phyloP scores from a whole-genome alignment of 2,329 filamentous ascomycete species.

The Xylaria hypoxylon region DNA sequence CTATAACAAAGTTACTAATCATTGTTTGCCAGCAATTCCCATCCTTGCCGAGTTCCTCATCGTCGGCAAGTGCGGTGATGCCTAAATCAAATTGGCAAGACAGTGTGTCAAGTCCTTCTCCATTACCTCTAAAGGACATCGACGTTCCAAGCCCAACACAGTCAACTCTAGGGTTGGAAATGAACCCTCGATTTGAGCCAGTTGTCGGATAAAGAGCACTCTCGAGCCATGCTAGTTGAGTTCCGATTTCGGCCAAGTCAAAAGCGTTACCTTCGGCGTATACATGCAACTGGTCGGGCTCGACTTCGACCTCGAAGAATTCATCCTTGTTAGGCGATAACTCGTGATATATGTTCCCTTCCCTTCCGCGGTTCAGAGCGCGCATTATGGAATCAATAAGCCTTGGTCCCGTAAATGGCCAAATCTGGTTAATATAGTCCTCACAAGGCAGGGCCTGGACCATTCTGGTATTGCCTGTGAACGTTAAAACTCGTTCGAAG shows the following conservation, averaged over 20 bases:
- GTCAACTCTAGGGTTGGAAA: not conserved
- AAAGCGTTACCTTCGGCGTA: not conserved
- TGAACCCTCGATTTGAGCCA: not conserved
- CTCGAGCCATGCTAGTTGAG: not conserved
- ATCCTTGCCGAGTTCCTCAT: not conserved
- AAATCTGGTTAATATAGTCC: not conserved
- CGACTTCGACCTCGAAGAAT: not conserved
- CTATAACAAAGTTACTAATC: not conserved
- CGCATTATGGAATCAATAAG: not conserved
- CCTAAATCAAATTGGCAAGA: not conserved
- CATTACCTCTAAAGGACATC: too few species aligned
- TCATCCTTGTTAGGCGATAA: too few species aligned
- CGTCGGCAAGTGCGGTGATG: too few species aligned
- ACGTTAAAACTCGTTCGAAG: not conserved
- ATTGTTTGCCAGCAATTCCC: not conserved
- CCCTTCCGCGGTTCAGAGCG: not conserved
- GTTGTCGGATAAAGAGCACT: not conserved
- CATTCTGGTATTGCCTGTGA: not conserved
- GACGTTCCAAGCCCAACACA: too few species aligned
- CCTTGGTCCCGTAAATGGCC: not conserved
- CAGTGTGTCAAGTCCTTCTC: too few species aligned
- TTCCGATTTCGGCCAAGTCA: not conserved
- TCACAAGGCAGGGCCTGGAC: not conserved
- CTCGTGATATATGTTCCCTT: not conserved
- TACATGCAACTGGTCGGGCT: not conserved